Evolutionary conservation across 169 alveolate species (phyloP).

Genomic region (Eimeria tenella): DNA sequence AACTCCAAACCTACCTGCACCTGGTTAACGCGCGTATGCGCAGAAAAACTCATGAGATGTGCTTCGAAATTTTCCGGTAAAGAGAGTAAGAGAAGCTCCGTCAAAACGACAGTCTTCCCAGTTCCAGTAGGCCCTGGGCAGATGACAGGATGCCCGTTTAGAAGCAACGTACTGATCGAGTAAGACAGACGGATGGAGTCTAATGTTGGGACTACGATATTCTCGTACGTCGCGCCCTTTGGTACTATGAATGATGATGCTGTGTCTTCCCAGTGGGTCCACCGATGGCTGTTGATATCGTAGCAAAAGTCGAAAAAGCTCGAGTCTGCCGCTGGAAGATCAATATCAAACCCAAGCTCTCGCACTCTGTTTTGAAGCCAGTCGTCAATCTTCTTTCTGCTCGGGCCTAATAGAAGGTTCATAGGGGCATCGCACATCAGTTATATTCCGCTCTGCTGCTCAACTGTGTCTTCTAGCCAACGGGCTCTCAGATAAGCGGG

Average conservation of each 20-base stretch:
- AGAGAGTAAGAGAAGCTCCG: slow-evolving; percentile 84
- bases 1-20: slow-evolving; percentile 85
- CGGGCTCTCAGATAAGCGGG: not conserved
- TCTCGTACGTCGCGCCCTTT: slow-evolving; percentile 89
- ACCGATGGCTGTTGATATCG: slow-evolving; percentile 85
- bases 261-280: slow-evolving; percentile 91
- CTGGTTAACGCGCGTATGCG: slow-evolving; percentile 96
- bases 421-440: not conserved
- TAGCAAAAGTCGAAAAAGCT: slow-evolving; percentile 90
- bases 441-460: not conserved
- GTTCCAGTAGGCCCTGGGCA: slow-evolving; percentile 96
- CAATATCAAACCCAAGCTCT: slow-evolving; percentile 61
- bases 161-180: slow-evolving; percentile 86
- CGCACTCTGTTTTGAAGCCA: slow-evolving; percentile 19
- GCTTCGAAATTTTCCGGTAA: slow-evolving; percentile 87
- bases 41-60: slow-evolving; percentile 93
- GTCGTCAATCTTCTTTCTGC: slow-evolving; percentile 1
- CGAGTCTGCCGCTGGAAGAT: slow-evolving; percentile 86
- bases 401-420: slow-evolving; percentile 10
- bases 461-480: not conserved
- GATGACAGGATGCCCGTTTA: slow-evolving; percentile 90
- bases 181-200: slow-evolving; percentile 93
- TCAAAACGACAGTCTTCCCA: slow-evolving; percentile 92
- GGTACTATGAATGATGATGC: slow-evolving; percentile 84
- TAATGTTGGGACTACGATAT: slow-evolving; percentile 93